These are phyloP conservation scores for Ustilago vetiveriae DNA, from an alignment of 1,284 basidiomycete genomes.

Conservation along the genomic window DNA sequence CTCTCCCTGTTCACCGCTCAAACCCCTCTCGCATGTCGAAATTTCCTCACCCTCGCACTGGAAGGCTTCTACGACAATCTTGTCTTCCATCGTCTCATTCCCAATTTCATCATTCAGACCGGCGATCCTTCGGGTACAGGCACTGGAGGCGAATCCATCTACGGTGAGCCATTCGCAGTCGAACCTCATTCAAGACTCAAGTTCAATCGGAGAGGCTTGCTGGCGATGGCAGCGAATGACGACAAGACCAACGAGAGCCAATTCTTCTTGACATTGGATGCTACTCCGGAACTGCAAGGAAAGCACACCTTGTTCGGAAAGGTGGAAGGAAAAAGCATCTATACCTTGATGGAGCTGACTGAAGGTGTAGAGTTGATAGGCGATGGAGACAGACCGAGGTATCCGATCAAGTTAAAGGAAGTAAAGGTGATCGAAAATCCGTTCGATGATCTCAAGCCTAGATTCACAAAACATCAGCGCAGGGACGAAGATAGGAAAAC, in stretches of 20 bases:
- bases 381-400: conserved; percentile 81
- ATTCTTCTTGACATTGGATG: conserved; percentile 66
- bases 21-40: conserved; percentile 90
- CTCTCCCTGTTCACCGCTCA: conserved; percentile 97
- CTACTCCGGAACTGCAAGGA: conserved; percentile 63
- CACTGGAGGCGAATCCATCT: conserved; percentile 74
- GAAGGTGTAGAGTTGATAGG: conserved; percentile 79
- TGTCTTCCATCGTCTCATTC: conserved; percentile 89
- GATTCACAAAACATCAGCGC: conserved; percentile 93
- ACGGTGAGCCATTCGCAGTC: conserved; percentile 83
- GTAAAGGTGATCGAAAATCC: conserved; percentile 89
- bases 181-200: conserved; percentile 89
- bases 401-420: conserved; percentile 87
- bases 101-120: conserved; percentile 89
- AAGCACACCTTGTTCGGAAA: conserved; percentile 64
- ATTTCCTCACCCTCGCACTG: conserved; percentile 87
- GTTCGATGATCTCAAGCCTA: conserved; percentile 90
- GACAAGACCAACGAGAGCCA: conserved; percentile 67
- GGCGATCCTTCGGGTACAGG: conserved; percentile 95
- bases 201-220: conserved; percentile 83
- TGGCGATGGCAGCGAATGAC: conserved; percentile 85
- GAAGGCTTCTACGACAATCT: conserved; percentile 96
- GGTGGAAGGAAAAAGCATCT: conserved; percentile 63
- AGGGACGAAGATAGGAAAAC: conserved; percentile 80
- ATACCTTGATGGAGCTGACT: conserved; percentile 73